phyloP scores from a whole-genome alignment of 2,329 filamentous ascomycete genomes.

The Paraphaeosphaeria minitans region DNA sequence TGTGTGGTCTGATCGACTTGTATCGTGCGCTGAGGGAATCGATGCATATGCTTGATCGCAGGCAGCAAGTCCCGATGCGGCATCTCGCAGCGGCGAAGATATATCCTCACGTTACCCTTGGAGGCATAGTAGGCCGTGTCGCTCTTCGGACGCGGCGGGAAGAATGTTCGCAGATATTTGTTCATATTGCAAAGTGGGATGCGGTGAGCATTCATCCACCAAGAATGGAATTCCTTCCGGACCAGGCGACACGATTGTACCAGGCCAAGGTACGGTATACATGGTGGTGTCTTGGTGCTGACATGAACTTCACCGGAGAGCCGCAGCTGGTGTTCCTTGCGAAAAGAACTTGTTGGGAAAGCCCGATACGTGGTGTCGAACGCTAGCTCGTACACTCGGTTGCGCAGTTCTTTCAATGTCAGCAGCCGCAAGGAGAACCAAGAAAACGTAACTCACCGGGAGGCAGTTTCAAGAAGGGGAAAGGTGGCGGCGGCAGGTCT shows the following conservation, averaged over 20 bases:
- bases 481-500: background rate
- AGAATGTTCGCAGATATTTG: slow-evolving; percentile 30
- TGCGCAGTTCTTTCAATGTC: slow-evolving; percentile 27
- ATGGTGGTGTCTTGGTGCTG: background rate
- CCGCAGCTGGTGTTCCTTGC: background rate
- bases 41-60: slow-evolving; percentile 25
- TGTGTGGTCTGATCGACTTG: background rate
- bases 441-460: background rate
- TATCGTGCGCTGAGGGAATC: slow-evolving; percentile 24
- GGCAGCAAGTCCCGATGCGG: slow-evolving; percentile 15
- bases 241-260: slow-evolving; percentile 29
- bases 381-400: slow-evolving; percentile 30
- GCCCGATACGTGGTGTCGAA: slow-evolving; percentile 13
- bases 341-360: slow-evolving; percentile 21
- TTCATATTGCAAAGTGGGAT: slow-evolving; percentile 24
- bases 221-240: slow-evolving; percentile 32
- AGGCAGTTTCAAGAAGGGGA: background rate
- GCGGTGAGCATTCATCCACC: slow-evolving; percentile 28
- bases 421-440: background rate
- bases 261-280: slow-evolving; percentile 26
- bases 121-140: slow-evolving; percentile 8
- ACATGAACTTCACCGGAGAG: background rate
- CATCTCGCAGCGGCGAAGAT: slow-evolving; percentile 16
- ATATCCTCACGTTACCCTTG: slow-evolving; percentile 19
- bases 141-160: slow-evolving; percentile 15